phyloP scores from a whole-genome alignment of 148 eudicot genomes.

The Rhododendron molle region DNA sequence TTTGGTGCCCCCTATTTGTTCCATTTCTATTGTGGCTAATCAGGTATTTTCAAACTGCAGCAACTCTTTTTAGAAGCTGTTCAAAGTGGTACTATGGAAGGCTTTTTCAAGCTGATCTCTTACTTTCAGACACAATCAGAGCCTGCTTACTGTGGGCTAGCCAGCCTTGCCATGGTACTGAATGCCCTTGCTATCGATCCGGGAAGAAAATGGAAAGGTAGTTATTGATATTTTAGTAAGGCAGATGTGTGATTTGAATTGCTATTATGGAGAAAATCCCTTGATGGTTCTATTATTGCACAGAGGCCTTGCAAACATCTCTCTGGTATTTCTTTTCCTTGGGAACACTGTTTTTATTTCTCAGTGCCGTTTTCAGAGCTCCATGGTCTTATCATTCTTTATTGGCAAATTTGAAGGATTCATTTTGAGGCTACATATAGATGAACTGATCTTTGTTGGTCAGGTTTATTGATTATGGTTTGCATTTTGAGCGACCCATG shows the following conservation, averaged over 20 bases:
- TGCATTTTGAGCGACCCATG: not conserved
- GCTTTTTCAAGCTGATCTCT: constrained; percentile 81
- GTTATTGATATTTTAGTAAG: not conserved
- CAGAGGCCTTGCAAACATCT: not conserved
- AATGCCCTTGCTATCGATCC: constrained; percentile 97
- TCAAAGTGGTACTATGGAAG: constrained; percentile 68
- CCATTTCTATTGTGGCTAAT: not conserved
- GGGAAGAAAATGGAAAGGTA: constrained; percentile 98
- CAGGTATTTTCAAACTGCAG: constrained; percentile 40
- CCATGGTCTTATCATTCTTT: not conserved
- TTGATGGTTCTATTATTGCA: not conserved
- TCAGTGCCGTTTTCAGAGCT: not conserved
- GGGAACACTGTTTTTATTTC: too few relatives aligned
- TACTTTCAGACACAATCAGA: constrained; percentile 96
- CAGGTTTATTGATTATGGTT: not conserved
- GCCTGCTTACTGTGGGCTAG: constrained; percentile 98
- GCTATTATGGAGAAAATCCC: not conserved
- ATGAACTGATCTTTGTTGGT: not conserved
- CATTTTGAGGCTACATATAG: not conserved
- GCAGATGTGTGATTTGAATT: not conserved
- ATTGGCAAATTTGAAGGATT: not conserved
- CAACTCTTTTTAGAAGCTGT: constrained; percentile 85
- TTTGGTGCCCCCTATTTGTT: not conserved
- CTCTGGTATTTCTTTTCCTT: not conserved
- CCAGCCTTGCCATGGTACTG: constrained; percentile 90